These are phyloP conservation scores for Annulohypoxylon moriforme DNA, from an alignment of 495 filamentous ascomycete species.

Conservation along the genomic window DNA sequence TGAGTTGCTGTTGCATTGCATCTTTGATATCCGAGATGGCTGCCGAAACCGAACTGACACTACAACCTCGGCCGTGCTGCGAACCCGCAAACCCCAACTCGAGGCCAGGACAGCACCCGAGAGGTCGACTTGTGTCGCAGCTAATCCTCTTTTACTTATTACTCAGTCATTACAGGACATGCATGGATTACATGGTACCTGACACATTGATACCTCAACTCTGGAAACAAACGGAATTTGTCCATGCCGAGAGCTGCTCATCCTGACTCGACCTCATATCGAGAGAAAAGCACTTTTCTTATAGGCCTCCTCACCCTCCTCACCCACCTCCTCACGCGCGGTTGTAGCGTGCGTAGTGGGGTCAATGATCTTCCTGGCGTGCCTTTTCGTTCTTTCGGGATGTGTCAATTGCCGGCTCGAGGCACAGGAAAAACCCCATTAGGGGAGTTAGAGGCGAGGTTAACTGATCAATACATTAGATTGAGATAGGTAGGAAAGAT, in stretches of 20 bases:
- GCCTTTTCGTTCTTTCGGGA: constrained; percentile 24
- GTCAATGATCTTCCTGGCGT: constrained; percentile 38
- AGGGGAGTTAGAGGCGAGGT: constrained; percentile 39
- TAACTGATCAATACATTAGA: constrained; percentile 33
- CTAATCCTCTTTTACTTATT: constrained; percentile 22
- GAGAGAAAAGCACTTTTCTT: constrained; percentile 7
- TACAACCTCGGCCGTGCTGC: constrained; percentile 42
- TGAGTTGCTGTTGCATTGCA: constrained; percentile 41
- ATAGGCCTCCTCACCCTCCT: constrained; percentile 33
- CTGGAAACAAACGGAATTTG: constrained; percentile 30
- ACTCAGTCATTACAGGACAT: constrained; percentile 42
- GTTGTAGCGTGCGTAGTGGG: constrained; percentile 36
- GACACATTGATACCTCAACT: constrained; percentile 29
- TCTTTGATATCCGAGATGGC: constrained; percentile 42
- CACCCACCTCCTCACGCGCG: constrained; percentile 21
- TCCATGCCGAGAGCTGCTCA: constrained; percentile 17
- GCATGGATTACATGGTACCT: constrained; percentile 12
- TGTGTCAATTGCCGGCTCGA: constrained; percentile 39
- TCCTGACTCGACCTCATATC: constrained; percentile 29
- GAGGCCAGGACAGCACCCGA: constrained; percentile 18
- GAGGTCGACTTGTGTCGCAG: constrained; percentile 24
- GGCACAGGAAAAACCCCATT: constrained; percentile 30
- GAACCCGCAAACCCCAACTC: constrained; percentile 27
- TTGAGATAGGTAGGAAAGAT: constrained; percentile 21
- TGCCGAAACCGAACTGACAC: constrained; percentile 41